Conservation (phyloP, 2,329 filamentous ascomycete species). For the Plectosphaerella plurivora region DNA sequence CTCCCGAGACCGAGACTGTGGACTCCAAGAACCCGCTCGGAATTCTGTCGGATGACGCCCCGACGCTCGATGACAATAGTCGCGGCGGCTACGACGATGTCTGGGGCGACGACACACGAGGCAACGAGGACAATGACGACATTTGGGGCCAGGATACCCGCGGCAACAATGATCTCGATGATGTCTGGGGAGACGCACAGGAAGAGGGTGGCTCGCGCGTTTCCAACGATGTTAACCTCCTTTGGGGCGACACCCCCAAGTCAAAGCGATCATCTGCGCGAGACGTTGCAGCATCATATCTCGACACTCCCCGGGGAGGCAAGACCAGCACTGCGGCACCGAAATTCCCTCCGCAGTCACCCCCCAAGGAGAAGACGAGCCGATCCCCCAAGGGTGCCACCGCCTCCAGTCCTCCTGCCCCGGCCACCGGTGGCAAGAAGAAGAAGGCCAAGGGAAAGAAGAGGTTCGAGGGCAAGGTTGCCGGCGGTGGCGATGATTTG, state of each 20-base stretch:
- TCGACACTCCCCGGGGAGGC: conserved; percentile 7
- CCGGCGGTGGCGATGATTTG: conserved; percentile 32
- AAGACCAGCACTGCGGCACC: neutral
- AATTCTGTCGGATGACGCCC: neutral
- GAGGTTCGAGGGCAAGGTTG: conserved; percentile 27
- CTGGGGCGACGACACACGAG: neutral
- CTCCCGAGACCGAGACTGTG: neutral
- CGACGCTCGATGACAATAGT: neutral
- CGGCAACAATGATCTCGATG: neutral
- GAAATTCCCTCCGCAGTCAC: neutral
- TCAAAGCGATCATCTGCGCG: conserved; percentile 9
- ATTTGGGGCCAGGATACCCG: neutral
- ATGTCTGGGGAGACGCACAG: neutral
- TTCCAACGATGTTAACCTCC: neutral
- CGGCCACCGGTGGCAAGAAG: conserved; percentile 19
- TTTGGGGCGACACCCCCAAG: neutral
- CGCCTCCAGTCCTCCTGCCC: neutral
- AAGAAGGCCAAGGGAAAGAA: conserved; percentile 29
- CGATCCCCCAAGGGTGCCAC: neutral
- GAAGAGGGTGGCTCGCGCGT: neutral
- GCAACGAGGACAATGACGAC: neutral
- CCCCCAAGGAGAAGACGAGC: neutral
- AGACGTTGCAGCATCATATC: conserved; percentile 17
- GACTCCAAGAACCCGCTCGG: neutral
- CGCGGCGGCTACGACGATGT: neutral